Conservation (phyloP, 495 filamentous ascomycete genomes). For the Neurospora cerealis region DNA sequence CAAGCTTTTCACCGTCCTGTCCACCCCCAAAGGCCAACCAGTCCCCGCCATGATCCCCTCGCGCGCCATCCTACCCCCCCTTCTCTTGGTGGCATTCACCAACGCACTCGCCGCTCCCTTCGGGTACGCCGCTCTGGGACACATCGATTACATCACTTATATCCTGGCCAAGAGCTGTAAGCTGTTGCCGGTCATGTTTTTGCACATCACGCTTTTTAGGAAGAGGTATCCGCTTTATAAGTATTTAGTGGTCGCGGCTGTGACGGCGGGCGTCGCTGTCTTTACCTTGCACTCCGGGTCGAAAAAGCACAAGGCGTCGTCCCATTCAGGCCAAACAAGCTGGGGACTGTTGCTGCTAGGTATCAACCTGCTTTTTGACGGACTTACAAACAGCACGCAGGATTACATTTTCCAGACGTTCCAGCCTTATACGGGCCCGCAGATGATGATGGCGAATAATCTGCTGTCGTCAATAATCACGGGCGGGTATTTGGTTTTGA, state of each 20-base stretch:
- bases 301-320: conserved; percentile 35
- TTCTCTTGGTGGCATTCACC: conserved; percentile 77
- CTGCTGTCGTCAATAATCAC: conserved; percentile 70
- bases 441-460: conserved; percentile 99
- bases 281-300: conserved; percentile 78
- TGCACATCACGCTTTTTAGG: conserved; percentile 87
- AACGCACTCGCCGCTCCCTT: conserved; percentile 86
- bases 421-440: conserved; percentile 72
- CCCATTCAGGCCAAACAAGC: conserved; percentile 27
- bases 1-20: conserved; percentile 65
- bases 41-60: conserved; percentile 67
- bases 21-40: conserved; percentile 40
- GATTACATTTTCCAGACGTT: conserved; percentile 83
- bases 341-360: conserved; percentile 79
- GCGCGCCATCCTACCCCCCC: conserved; percentile 58
- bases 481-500: conserved; percentile 59
- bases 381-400: conserved; percentile 91
- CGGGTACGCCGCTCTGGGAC: conserved; percentile 82
- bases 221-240: conserved; percentile 91
- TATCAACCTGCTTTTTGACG: conserved; percentile 93
- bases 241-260: conserved; percentile 82
- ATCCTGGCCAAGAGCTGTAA: conserved; percentile 98
- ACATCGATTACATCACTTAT: conserved; percentile 98
- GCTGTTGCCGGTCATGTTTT: conserved; percentile 91
- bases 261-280: conserved; percentile 85